phyloP scores from a whole-genome alignment of 2,329 filamentous ascomycete species.

The Torrubiella hemipterigena region DNA sequence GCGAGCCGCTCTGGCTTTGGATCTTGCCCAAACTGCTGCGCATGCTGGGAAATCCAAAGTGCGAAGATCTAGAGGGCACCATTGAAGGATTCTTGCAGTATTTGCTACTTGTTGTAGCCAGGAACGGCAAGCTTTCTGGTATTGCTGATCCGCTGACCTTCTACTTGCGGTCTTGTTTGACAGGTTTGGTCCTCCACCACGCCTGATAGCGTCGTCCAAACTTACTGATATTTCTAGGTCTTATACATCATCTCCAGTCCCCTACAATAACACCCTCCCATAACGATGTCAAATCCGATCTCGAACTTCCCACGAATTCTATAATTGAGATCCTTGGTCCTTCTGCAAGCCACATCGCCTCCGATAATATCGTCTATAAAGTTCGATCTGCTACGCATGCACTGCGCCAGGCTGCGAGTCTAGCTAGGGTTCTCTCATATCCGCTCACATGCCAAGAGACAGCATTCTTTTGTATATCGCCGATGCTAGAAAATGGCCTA shows the following conservation, averaged over 20 bases:
- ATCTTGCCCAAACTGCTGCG: slow-evolving; percentile 45
- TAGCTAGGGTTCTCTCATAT: slow-evolving; percentile 31
- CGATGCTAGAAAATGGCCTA: slow-evolving; percentile 26
- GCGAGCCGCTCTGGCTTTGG: slow-evolving; percentile 55
- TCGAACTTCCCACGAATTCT: slow-evolving; percentile 28
- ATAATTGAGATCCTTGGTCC: too few relatives aligned
- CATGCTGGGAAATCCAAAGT: slow-evolving; percentile 41
- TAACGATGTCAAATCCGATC: slow-evolving; percentile 13
- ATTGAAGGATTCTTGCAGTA: slow-evolving; percentile 42
- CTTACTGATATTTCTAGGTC: slow-evolving; percentile 15
- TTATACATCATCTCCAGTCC: slow-evolving; percentile 22
- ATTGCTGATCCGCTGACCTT: slow-evolving; percentile 27
- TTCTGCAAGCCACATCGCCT: too few relatives aligned
- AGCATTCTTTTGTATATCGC: slow-evolving; percentile 17
- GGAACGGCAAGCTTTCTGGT: slow-evolving; percentile 35
- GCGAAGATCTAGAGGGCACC: slow-evolving; percentile 31
- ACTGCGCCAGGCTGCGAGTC: slow-evolving; percentile 30
- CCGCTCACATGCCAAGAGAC: slow-evolving; percentile 22
- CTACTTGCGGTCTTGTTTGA: slow-evolving; percentile 37
- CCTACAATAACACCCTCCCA: slow-evolving; percentile 14
- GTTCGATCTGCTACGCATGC: slow-evolving; percentile 29
- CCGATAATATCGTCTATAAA: slow-evolving; percentile 23
- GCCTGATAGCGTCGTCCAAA: not conserved
- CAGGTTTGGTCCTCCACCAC: slow-evolving; percentile 23
- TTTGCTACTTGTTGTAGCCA: slow-evolving; percentile 31